Base-by-base conservation (phyloP, 768 basidiomycete species). In the Termitomyces sp. region DNA sequence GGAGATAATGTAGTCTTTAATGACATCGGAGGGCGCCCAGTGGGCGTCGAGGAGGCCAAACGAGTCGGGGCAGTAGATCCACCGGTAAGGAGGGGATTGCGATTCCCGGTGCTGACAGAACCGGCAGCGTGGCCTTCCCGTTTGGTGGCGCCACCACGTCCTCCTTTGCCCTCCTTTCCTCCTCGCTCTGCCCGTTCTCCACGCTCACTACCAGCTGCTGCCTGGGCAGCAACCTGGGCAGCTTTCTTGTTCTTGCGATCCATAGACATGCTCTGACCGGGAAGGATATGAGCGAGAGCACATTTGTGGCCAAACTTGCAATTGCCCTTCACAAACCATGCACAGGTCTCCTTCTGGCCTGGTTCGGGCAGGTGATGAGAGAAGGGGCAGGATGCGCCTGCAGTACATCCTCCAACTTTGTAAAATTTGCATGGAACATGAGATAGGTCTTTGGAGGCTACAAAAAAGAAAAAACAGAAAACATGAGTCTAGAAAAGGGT, bases 361-460 rank as follows among this genome's bases (percentile, higher is more conserved):
- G 91, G 85, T 61, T 93, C 90, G 55, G 80, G 72, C 6, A 77
- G 64, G 55, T 69, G 66, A 70, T 98, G 96, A 28, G 93, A 94
- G 80, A 98, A 98, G n/a, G 92, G 93, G 69, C 96, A 98, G 2
- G 90, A 88, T 3, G 90, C 75, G 34, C 95, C 95, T 10, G 95
- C 95, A 4, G 94, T 96, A 71, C 95, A 98, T 12, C 85, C 87
- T 34, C 94, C 93, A 60, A 91, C 88, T 66, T 89, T 91, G 83
- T 85, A 97, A 81, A 98, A 98, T 74, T 96, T 91, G 77, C 96
- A 98, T 1, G 95, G 95, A 14, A 98, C 96, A 77, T 97, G 94
- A 2, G 90, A 91, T 53, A 98, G 80, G 68, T 93, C 91, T 70
- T 93, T 92, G 48, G 85, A 87, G 9, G 59, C 58, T 56, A 46